Conservation (phyloP, 2,329 filamentous ascomycete species). For the Pestalotiopsis fici region DNA sequence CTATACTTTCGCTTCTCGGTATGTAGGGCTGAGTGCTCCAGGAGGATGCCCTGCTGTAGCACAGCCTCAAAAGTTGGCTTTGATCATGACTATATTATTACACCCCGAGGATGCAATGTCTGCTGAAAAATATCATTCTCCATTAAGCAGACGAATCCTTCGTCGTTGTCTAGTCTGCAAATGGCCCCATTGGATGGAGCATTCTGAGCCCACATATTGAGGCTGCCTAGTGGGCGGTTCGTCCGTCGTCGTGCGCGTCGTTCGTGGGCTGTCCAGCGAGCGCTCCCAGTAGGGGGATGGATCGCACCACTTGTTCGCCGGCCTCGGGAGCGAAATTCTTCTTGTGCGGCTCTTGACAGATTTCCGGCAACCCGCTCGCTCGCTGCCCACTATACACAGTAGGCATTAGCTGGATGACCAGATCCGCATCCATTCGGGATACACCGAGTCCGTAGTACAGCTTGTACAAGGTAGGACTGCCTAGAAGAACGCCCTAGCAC, state of each 20-base stretch:
- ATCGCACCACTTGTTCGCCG: not conserved
- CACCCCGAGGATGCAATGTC: not conserved
- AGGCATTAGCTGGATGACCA: not conserved
- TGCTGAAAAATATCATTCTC: not conserved
- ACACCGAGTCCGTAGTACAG: not conserved
- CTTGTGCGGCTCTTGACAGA: not conserved
- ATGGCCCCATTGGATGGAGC: not conserved
- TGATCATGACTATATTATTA: not conserved
- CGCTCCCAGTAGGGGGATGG: not conserved
- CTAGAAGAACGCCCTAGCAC: not conserved
- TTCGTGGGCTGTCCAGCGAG: not conserved
- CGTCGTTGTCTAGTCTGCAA: not conserved
- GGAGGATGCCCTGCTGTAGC: not conserved
- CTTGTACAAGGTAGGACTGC: not conserved
- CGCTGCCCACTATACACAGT: not conserved
- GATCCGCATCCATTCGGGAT: not conserved
- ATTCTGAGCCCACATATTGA: not conserved
- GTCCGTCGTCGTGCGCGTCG: not conserved
- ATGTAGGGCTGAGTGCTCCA: not conserved
- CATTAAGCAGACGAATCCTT: not conserved
- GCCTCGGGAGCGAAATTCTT: not conserved
- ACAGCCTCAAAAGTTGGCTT: not conserved
- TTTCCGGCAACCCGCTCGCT: not conserved
- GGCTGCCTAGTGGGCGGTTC: slow-evolving; percentile 1
- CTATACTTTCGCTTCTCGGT: not conserved